These are phyloP conservation scores for Beauveria pseudobassiana DNA, from an alignment of 2,329 filamentous ascomycete species.

Conservation along the genomic window DNA sequence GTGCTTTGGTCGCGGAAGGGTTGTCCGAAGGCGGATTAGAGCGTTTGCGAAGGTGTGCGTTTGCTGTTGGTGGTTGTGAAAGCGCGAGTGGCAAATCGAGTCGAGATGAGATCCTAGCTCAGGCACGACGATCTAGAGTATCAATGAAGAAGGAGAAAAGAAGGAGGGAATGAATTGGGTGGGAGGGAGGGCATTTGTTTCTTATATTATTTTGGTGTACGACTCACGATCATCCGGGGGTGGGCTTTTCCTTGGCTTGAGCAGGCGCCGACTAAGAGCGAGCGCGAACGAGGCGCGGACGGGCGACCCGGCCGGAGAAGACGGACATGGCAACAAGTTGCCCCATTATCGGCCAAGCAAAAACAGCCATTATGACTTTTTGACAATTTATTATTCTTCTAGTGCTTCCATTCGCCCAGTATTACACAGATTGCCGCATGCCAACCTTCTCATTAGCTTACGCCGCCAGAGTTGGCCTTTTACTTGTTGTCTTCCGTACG, in stretches of 20 bases:
- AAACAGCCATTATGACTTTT: background rate
- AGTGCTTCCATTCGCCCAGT: background rate
- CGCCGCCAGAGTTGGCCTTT: background rate
- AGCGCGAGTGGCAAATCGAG: background rate
- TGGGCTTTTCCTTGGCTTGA: background rate
- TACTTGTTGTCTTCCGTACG: background rate
- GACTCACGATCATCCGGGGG: constrained; percentile 8
- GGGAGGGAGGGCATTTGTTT: constrained; percentile 9
- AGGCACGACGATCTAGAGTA: constrained; percentile 6
- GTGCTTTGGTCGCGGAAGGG: background rate
- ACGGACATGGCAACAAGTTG: background rate
- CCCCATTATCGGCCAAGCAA: constrained; percentile 6
- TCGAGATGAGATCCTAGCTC: constrained; percentile 2
- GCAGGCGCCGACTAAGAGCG: constrained; percentile 9
- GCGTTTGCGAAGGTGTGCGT: background rate
- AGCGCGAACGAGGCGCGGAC: constrained; percentile 9
- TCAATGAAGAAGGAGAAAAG: background rate
- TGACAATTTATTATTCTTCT: background rate
- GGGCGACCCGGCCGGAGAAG: constrained; percentile 9
- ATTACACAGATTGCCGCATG: background rate
- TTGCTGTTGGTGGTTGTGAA: background rate
- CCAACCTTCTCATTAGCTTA: background rate
- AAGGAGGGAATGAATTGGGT: background rate
- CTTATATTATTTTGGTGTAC: constrained; percentile 11
- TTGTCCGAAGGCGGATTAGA: background rate